These are phyloP conservation scores for Boletus subluridellus DNA, from an alignment of 1,284 basidiomycete species.

Conservation along the genomic window DNA sequence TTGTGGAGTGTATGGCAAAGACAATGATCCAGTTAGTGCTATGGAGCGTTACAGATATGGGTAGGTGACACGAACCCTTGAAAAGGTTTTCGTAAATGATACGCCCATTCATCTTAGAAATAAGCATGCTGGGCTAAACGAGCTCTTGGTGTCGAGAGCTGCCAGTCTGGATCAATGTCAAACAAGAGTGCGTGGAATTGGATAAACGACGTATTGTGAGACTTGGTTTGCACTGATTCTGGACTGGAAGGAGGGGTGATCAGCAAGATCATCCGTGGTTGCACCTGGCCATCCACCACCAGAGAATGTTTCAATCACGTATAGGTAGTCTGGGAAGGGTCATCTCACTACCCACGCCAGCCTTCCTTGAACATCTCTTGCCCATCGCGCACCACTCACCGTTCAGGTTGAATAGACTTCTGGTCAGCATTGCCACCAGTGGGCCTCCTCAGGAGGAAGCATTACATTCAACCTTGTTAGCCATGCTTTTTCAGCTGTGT, in stretches of 20 bases:
- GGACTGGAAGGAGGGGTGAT: conserved; percentile 13
- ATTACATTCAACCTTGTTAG: too few species aligned
- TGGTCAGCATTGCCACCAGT: too few species aligned
- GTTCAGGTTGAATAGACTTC: too few species aligned
- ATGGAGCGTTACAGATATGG: background rate
- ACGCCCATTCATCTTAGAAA: too few species aligned
- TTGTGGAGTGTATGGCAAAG: background rate
- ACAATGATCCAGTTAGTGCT: conserved; percentile 2
- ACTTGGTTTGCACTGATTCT: conserved; percentile 21
- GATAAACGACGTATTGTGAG: conserved; percentile 23
- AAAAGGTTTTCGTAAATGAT: conserved; percentile 88
- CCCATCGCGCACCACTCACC: too few species aligned
- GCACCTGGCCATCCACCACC: too few species aligned
- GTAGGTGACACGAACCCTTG: conserved; percentile 65
- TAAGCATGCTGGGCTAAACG: conserved; percentile 29
- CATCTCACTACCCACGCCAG: too few species aligned
- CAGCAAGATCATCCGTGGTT: conserved; percentile 21
- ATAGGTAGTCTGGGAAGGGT: background rate
- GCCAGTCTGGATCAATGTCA: background rate
- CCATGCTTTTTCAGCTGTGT: too few species aligned
- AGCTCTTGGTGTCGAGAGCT: conserved; percentile 44
- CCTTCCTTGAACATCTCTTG: too few species aligned
- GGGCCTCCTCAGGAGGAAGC: too few species aligned
- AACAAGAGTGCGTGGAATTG: background rate
- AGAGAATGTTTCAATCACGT: conserved; percentile 13